Base-by-base conservation (phyloP, 352 stramenopile genomes). In the Globisporangium radiosum region DNA sequence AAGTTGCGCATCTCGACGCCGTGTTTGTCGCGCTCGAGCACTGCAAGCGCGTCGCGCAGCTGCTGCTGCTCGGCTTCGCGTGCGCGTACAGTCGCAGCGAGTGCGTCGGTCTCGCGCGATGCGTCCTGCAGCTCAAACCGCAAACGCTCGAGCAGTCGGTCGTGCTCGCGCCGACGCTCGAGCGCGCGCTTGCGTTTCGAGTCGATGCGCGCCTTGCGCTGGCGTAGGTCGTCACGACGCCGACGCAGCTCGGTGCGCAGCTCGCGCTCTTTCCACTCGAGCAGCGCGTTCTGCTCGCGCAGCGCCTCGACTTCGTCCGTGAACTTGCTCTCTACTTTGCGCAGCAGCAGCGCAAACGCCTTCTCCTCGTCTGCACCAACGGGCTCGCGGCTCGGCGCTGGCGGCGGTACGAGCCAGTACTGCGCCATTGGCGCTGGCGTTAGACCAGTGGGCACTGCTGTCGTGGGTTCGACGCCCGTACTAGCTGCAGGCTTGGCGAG, bases 251-350 rank as follows among this genome's bases (percentile, higher is more conserved):
- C 72, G 15, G 74, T 72, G 66, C 88, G 91, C 52, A 92, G 70
- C 58, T 94, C 85, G 38, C 78, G 78, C 63, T 87, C 78, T 45
- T 83, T 81, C 74, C 78, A 90, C 40, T 69, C 59, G 36, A 90
- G 74, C 60, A 87, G 65, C 13, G 80, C 74, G 62, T 87, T 87
- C 48, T 81, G 71, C 55, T 92, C 77, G 44, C 82, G 81, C 7
- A 92, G 71, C 45, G 75, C 65, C 53, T 92, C 82, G 15, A 92
- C 68, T 52, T 94, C 80, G 63, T 92, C 82, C 59, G 85, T 69
- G 55, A 88, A 88, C 57, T 89, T 89, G 59, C 75, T 87, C 63
- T 94, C 84, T 15, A 91, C 57, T 51, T 88, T 85, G 43, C 84
- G 80, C 52, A 91, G 66, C 52, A 91, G 71, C 62, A 92, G 59